Evolutionary conservation across 805 yeast genomes (phyloP).

Genomic region (Kodamaea fukazawae): DNA sequence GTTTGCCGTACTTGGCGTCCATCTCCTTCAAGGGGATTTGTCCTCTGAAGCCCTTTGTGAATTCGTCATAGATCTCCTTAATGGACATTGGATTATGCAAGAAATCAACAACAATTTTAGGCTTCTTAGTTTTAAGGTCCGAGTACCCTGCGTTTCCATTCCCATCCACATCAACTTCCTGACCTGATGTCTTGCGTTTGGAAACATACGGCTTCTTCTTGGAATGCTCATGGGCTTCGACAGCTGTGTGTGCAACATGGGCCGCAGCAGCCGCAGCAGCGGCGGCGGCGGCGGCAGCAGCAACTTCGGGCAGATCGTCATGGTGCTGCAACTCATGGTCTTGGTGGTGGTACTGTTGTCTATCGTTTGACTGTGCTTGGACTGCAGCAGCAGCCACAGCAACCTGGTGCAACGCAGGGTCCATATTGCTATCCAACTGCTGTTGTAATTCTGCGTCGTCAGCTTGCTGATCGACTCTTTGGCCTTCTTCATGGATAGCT

Average conservation of each 20-base stretch:
- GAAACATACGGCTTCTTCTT: conserved; percentile 9
- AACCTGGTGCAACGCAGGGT: conserved; percentile 41
- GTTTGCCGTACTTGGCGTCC: conserved; percentile 43
- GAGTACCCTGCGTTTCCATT: conserved; percentile 2
- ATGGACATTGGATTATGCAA: conserved; percentile 45
- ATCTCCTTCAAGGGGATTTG: conserved; percentile 42
- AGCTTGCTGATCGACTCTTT: conserved; percentile 18
- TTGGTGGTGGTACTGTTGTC: conserved; percentile 9
- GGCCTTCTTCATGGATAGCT: conserved; percentile 23
- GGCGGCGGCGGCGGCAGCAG: conserved; percentile 10
- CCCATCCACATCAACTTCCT: conserved; percentile 8
- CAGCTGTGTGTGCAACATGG: conserved; percentile 6
- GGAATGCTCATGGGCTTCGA: conserved; percentile 1
- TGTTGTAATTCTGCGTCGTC: conserved; percentile 11
- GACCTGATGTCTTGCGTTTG: conserved; percentile 13
- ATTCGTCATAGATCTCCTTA: conserved; percentile 44
- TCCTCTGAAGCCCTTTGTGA: conserved; percentile 43
- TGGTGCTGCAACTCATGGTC: conserved; percentile 8
- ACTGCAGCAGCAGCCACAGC: conserved; percentile 40
- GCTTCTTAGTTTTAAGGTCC: conserved; percentile 26
- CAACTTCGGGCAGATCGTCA: conserved; percentile 8
- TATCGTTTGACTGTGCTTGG: conserved; percentile 17
- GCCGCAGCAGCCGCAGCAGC: conserved; percentile 9
- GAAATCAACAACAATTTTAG: conserved; percentile 38
- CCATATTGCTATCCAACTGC: conserved; percentile 36